Base-by-base conservation (phyloP, 176 grass and related monocot species). In the Oryza glaberrima region DNA sequence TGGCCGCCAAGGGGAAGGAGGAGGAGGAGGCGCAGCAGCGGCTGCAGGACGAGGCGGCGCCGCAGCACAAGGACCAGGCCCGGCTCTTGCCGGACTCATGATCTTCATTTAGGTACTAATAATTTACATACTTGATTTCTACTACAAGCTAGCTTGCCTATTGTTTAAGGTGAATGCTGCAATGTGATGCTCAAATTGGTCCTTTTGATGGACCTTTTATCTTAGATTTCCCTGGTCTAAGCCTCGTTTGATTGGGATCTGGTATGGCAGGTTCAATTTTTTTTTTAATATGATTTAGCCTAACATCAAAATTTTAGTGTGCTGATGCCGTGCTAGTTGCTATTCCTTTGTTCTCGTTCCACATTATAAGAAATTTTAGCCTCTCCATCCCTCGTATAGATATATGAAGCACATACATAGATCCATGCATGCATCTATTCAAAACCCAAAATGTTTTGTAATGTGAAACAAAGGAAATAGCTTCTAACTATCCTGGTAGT, bases 1-100 rank as follows among this genome's bases (percentile, higher is more conserved):
- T 92, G 93, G 85, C 88, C 19, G 85, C 73, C 17, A 98, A 80
- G 86, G 93, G 34, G 36, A 72, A 89, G 81, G 82, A 87, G 81
- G 85, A 89, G 81, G 89, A 85, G 43, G 81, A 25, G 34, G 54
- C 35, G 32, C 64, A 83, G 81, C 77, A 61, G 30, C 30, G 30
- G 30, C 30, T 32, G 30, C 30, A 89, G 81, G 82, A 87, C 78
- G 85, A 89, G 78, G 90, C 83, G 43, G 81, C 35, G 34, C 64
- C n/a, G 32, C 64, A 83, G 81, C 77, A 61, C 82, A 81, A 86
- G 12, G 90, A 97, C 68, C 67, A 92, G 49, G 78, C 85, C 11
- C 82, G 94, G 68, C 44, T 90, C 70, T 72, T 98, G 47, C 89
- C 89, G 5, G 93, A 98, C 77, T 88, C 85, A 11, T 94, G 88